Percentiles rank a stretch among this genome's conserved stretches.
phyloP scores from a whole-genome alignment of 1,139 yeast species.

The Hemisphaericaspora lyxosophila region DNA sequence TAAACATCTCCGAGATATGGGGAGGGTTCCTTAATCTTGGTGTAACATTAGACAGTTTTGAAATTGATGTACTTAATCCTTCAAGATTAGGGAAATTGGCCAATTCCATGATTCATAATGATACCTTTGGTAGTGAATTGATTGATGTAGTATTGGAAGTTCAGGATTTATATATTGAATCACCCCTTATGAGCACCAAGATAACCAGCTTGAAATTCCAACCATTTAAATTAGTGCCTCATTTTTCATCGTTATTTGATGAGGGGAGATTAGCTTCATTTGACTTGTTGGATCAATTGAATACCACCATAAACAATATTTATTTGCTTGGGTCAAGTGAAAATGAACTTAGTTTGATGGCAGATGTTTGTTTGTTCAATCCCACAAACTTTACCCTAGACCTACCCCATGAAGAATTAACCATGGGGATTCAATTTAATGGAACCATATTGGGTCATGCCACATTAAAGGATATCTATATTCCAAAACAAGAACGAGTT shows the following conservation, averaged over 20 bases:
- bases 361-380: slow-evolving; percentile 38
- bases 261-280: not conserved
- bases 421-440: slow-evolving; percentile 19
- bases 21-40: slow-evolving; percentile 11
- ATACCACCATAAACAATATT: slow-evolving; percentile 24
- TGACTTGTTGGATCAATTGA: slow-evolving; percentile 18
- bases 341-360: slow-evolving; percentile 19
- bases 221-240: slow-evolving; percentile 4
- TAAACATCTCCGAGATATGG: slow-evolving; percentile 10
- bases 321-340: slow-evolving; percentile 24
- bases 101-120: slow-evolving; percentile 12
- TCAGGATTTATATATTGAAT: slow-evolving; percentile 19
- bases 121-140: slow-evolving; percentile 1
- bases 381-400: slow-evolving; percentile 31
- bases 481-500: slow-evolving; percentile 19
- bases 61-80: slow-evolving; percentile 17
- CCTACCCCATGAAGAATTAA: slow-evolving; percentile 20
- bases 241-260: not conserved
- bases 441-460: slow-evolving; percentile 19
- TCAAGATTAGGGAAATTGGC: slow-evolving; percentile 16
- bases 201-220: slow-evolving; percentile 18
- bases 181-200: slow-evolving; percentile 22
- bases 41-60: slow-evolving; percentile 12
- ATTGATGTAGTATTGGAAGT: slow-evolving; percentile 18
- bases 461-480: slow-evolving; percentile 14